Percentiles rank a stretch among this genome's conserved stretches.
These are phyloP conservation scores for Penicillium psychrosexuale DNA, from an alignment of 2,329 filamentous ascomycete genomes.

Conservation along the genomic window DNA sequence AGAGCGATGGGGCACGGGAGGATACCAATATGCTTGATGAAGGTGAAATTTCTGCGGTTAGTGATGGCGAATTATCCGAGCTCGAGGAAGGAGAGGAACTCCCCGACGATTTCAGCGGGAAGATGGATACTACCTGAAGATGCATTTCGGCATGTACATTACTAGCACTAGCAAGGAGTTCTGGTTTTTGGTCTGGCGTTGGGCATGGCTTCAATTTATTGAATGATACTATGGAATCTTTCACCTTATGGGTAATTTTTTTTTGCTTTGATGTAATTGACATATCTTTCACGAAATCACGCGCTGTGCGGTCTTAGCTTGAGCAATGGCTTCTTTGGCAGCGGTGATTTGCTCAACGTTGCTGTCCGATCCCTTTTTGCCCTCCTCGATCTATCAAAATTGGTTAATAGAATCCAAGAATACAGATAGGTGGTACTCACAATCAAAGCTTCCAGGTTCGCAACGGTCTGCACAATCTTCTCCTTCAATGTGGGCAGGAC, in stretches of 20 bases:
- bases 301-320: constrained; percentile 39
- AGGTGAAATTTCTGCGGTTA: constrained; percentile 39
- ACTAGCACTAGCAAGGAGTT: constrained; percentile 32
- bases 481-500: constrained; percentile 70
- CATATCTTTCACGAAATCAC: constrained; percentile 34
- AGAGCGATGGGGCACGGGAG: constrained; percentile 46
- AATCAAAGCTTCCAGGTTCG: constrained; percentile 72
- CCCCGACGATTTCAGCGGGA: constrained; percentile 50
- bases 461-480: constrained; percentile 68
- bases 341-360: constrained; percentile 43
- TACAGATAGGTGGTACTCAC: constrained; percentile 49
- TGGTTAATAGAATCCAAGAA: background rate
- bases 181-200: constrained; percentile 22
- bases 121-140: constrained; percentile 61
- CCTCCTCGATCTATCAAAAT: constrained; percentile 36
- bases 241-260: constrained; percentile 10
- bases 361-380: constrained; percentile 39
- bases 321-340: constrained; percentile 42
- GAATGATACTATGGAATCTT: constrained; percentile 14
- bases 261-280: background rate
- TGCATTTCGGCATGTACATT: constrained; percentile 18
- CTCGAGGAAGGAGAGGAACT: constrained; percentile 51
- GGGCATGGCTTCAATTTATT: constrained; percentile 18
- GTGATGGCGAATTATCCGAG: constrained; percentile 36
- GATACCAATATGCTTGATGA: constrained; percentile 61